Base-by-base conservation (phyloP, 148 eudicot species). In the Rhododendron williamsianum region DNA sequence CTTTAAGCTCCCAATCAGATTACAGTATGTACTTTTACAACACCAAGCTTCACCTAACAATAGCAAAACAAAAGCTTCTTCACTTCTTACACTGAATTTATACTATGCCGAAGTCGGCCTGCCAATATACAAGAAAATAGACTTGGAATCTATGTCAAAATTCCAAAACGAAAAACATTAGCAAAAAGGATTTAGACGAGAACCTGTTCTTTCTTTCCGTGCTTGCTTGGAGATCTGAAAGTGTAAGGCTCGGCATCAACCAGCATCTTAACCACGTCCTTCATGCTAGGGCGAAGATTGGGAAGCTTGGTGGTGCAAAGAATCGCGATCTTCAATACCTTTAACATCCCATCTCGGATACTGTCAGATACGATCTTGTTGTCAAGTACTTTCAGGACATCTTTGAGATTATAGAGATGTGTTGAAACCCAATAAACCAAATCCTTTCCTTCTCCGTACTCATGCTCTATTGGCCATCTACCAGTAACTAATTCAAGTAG, bases 241-340 rank as follows among this genome's bases (percentile, higher is more conserved):
- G 82, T 54, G 54, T 81, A 78, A 85, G 95, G 93, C 54, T 93
- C 91, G 54, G 91, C 92, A 87, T 95, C 96, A 7, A 85, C 86
- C 0, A 97, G 96, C 98, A 95, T 95, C 90, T 93, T 97, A 63
- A 95, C 97, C n/a, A 97, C 98, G 23, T 92, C 95, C 84, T 91
- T 92, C 98, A 97, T 97, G 27, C 84, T 86, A 0, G 99, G 99
- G 25, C 99, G 91, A 30, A 93, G 87, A 58, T 89, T 86, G 0
- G 99, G 96, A 58, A 94, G 94, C 86, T 93, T 93, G 18, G 89
- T 46, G 48, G 96, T 94, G 91, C 99, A 97, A 16, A 91, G 78
- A 23, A 87, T 86, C 9, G 95, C 98, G 15, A 95, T 88, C 87
- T 87, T 95, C 58, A 95, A 86, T 43, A 92, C 89, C 84, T 87